Base-by-base conservation (phyloP, 2,329 filamentous ascomycete species). In the Fusarium penzigii region DNA sequence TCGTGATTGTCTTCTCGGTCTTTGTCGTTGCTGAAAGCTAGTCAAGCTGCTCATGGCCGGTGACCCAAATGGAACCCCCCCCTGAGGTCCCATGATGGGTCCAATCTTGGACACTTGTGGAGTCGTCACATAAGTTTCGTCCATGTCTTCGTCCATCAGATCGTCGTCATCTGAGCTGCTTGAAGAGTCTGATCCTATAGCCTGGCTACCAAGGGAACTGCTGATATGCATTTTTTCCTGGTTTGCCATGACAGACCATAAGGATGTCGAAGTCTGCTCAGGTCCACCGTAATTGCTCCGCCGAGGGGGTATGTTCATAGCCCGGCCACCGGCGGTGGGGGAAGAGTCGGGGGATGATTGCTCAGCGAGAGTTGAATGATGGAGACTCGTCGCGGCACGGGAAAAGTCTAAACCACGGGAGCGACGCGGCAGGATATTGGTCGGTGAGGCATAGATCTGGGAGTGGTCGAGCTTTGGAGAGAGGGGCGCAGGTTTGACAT, bases 321-420 rank as follows among this genome's bases (percentile, higher is more conserved):
- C 83, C 57, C 77, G 73, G 38, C 88, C 85, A 47, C 86, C 86
- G 49, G 94, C 87, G 12, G 88, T 92, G 1, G 94, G 94, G 1
- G 92, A 97, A 0, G 91, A 94, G 69, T 96, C 92, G 4, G 92
- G 92, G 6, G 90, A 94, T 1, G 90, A 89, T 69, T 88, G 84
- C 62, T 96, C 90, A 50, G 93, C 92, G 9, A 97, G 82, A 1
- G 90, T 97, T 14, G 93, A 97, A 72, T 97, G 94, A 73, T 97
- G 94, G 17, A 99, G 79, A 68, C 92, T 96, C 11, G 93, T 97
- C 56, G 91, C 94, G 11, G 92, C 92, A 61, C 93, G 84, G 39
- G 93, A 93, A 71, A 96, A 97, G 73, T 97, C 93, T 55, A 97
- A 79, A 41, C 93, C 93, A 50, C 93, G 85, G 29, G 92, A 97